These are phyloP conservation scores for Harrya chromipes DNA, from an alignment of 768 basidiomycete genomes.

Conservation along the genomic window DNA sequence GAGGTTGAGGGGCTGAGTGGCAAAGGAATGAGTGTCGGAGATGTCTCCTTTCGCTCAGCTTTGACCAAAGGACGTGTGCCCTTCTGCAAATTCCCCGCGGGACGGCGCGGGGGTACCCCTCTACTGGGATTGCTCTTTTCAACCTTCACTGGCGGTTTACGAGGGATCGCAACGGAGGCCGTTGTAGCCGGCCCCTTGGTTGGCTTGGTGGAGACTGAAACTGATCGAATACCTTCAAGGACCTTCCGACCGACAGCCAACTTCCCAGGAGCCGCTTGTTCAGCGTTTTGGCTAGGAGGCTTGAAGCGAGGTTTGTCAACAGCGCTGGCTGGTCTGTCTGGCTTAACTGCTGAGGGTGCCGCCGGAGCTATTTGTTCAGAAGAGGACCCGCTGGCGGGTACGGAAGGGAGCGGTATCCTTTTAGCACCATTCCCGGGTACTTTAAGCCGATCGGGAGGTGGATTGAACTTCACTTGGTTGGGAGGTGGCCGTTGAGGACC, in stretches of 20 bases:
- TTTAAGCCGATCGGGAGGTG: constrained; percentile 23
- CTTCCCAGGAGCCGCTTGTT: constrained; percentile 1
- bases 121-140: constrained; percentile 3
- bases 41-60: constrained; percentile 10
- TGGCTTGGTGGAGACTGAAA: constrained; percentile 10
- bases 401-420: constrained; percentile 30
- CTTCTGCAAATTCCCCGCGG: constrained; percentile 4
- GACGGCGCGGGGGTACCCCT: constrained; percentile 9
- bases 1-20: constrained; percentile 22
- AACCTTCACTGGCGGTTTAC: constrained; percentile 9
- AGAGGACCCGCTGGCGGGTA: neutral
- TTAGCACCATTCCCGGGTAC: constrained; percentile 30
- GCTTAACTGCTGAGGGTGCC: constrained; percentile 1
- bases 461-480: constrained; percentile 20
- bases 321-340: neutral
- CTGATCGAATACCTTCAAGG: constrained; percentile 1
- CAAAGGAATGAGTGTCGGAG: constrained; percentile 17
- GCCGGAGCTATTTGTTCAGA: constrained; percentile 1
- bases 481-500: constrained; percentile 28
- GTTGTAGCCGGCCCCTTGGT: neutral
- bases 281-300: constrained; percentile 6
- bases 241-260: constrained; percentile 8
- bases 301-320: constrained; percentile 10
- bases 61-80: constrained; percentile 12
- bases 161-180: neutral